Percentiles rank a stretch among this genome's conserved stretches.
Conservation (phyloP, 352 stramenopile genomes). For the Pythium brachiatum region DNA sequence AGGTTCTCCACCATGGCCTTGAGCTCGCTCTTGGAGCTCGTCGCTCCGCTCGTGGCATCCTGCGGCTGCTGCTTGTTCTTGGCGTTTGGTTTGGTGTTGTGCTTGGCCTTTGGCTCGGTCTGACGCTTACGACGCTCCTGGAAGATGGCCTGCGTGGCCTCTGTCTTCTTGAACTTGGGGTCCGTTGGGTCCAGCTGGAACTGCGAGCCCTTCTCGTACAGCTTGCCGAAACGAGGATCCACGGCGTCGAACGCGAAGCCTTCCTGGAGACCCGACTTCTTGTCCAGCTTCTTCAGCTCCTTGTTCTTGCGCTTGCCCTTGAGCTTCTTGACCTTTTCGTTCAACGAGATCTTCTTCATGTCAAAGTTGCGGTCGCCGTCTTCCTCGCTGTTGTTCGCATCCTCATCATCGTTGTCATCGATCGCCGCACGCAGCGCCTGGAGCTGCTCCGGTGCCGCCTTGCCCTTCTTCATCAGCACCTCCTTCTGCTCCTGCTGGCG, state of each 20-base stretch:
- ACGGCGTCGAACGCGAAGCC: conserved; percentile 73
- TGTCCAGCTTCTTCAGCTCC: conserved; percentile 69
- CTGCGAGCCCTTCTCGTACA: conserved; percentile 73
- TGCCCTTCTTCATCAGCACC: conserved; percentile 63
- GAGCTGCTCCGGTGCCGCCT: conserved; percentile 36
- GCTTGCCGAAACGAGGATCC: conserved; percentile 69
- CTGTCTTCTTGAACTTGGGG: conserved; percentile 80
- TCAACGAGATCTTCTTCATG: conserved; percentile 78
- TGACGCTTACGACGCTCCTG: conserved; percentile 70
- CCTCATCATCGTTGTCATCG: conserved; percentile 33
- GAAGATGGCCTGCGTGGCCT: conserved; percentile 79
- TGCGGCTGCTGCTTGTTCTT: background rate
- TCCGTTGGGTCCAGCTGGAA: conserved; percentile 86
- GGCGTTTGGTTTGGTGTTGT: background rate
- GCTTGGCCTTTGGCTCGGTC: conserved; percentile 25
- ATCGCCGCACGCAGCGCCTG: conserved; percentile 64
- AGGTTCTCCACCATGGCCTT: conserved; percentile 74
- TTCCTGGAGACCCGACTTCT: conserved; percentile 65
- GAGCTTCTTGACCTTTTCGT: conserved; percentile 69
- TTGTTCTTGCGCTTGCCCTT: conserved; percentile 81
- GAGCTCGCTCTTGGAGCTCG: background rate
- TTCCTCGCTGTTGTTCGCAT: conserved; percentile 33
- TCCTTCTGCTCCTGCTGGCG: conserved; percentile 62
- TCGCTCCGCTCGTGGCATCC: background rate
- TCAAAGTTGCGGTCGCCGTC: conserved; percentile 77